A percentile compares a stretch with the other conserved stretches of the same genome.
Evolutionary conservation across 371 early-diverging fungal genomes (phyloP).

Genomic region (Blakeslea trispora): DNA sequence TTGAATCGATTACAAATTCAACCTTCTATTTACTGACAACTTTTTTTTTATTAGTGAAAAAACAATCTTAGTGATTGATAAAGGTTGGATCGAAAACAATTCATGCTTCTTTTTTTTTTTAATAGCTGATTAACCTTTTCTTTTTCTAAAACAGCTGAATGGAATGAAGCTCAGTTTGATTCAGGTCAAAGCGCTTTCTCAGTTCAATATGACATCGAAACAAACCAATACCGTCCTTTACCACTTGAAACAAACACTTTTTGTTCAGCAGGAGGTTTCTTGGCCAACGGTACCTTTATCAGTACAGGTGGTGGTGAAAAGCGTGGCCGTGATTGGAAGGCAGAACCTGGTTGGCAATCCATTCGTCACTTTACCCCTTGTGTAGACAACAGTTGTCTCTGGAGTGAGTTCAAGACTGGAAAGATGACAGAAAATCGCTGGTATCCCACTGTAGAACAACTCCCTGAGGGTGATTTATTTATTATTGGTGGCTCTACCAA

Average conservation of each 20-base stretch:
- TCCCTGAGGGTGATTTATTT: constrained; percentile 60
- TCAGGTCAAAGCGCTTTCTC: constrained; percentile 57
- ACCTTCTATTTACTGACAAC: constrained; percentile 1
- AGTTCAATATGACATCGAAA: constrained; percentile 56
- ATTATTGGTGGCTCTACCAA: constrained; percentile 61
- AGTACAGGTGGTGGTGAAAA: constrained; percentile 63
- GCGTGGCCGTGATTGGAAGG: constrained; percentile 48
- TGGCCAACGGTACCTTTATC: constrained; percentile 61
- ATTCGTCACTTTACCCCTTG: constrained; percentile 58
- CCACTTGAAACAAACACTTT: constrained; percentile 63
- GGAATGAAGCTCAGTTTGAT: constrained; percentile 55
- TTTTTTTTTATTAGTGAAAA: constrained; percentile 30
- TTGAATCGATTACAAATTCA: background rate
- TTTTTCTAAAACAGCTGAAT: constrained; percentile 34
- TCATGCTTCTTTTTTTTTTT: background rate
- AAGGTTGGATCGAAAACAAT: constrained; percentile 31
- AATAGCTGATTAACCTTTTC: background rate
- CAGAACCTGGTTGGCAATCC: constrained; percentile 57
- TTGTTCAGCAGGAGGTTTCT: constrained; percentile 65
- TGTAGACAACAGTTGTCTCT: constrained; percentile 43
- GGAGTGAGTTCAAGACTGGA: constrained; percentile 44
- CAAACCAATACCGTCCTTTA: constrained; percentile 47
- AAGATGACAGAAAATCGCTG: constrained; percentile 57
- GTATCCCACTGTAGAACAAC: constrained; percentile 64
- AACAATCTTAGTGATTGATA: constrained; percentile 48